Conservation (phyloP, 805 yeast genomes). For the Cyberlindnera mrakii region DNA sequence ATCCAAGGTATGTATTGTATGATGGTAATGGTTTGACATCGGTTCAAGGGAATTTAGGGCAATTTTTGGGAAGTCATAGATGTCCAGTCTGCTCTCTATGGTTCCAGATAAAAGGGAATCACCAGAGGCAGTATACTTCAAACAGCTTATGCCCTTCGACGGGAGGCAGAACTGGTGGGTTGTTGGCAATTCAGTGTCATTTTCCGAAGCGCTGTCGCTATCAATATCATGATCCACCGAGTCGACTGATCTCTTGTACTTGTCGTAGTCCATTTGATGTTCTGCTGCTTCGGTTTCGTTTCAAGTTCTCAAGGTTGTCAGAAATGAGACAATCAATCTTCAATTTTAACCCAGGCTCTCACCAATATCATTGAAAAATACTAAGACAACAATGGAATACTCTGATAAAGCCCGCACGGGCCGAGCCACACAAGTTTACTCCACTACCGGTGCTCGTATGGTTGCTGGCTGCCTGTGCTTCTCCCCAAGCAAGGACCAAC, state of each 20-base stretch:
- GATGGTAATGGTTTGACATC: conserved; percentile 10
- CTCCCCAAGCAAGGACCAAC: conserved; percentile 47
- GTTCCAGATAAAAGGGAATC: conserved; percentile 24
- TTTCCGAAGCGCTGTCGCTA: conserved; percentile 22
- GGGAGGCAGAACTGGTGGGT: conserved; percentile 27
- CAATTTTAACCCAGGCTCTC: too few species aligned
- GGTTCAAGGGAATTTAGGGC: conserved; percentile 17
- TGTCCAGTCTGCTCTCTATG: conserved; percentile 20
- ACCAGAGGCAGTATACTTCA: conserved; percentile 24
- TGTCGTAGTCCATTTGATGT: not conserved
- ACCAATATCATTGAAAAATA: not conserved
- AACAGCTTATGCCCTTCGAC: conserved; percentile 17
- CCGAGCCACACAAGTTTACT: conserved; percentile 37
- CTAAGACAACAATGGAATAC: not conserved
- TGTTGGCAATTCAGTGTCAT: conserved; percentile 24
- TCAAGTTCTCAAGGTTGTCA: too few species aligned
- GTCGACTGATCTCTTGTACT: not conserved
- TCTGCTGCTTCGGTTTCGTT: too few species aligned
- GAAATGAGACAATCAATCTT: too few species aligned
- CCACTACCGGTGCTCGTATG: conserved; percentile 63
- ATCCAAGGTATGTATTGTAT: conserved; percentile 5
- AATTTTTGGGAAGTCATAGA: conserved; percentile 30
- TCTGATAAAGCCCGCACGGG: conserved; percentile 14
- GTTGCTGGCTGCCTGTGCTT: conserved; percentile 92
- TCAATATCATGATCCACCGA: conserved; percentile 8